Base-by-base conservation (phyloP, 371 early-diverging fungal genomes). In the Coemansia sp. region DNA sequence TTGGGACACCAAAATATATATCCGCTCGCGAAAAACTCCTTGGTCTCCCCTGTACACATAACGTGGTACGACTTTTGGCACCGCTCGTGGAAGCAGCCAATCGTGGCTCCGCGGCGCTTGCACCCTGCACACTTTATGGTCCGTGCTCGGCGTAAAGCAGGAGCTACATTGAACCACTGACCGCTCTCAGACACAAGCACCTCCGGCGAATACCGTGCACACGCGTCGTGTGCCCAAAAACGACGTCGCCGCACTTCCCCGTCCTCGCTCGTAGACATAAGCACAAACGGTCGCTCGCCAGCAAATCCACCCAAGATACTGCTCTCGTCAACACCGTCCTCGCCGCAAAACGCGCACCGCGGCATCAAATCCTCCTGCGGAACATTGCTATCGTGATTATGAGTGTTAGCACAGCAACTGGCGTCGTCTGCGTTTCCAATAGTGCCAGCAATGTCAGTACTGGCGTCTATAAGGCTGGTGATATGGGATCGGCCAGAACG, bases 181-280 rank as follows among this genome's bases (percentile, higher is more conserved):
- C 87, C 86, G 54, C 85, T 82, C 11, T 82, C 82, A 2, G 87
- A 84, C 50, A 86, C 85, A 31, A 89, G 84, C 2, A 94, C 94
- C 72, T 93, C 93, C 7, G 94, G 94, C 0, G 94, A 90, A 73
- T 85, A 91, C 24, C 87, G 74, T 2, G 95, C 95, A 68, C 95
- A 95, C 0, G 87, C 83, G 59, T 89, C 86, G 71, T 95, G 95
- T 2, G 88, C 89, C 95, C 95, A 94, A 65, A 94, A 92, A 16
- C 67, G 63, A 54, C 59, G 65, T n/a, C 64, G 63, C 48, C 53
- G 37, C 11, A 39, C 14, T 16, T 55, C 45, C 22, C 75, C 69
- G 18, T 47, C 62, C 0, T 47, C 68, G 0, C 27, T 37, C 13
- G 34, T 34, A 0, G 63, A 42, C 4, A 58, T 59, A 1, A 80